Evolutionary conservation across 2,329 filamentous ascomycete species (phyloP), one percentile per base, ranked within the genome.

Genomic region (Aspergillus quadrilineatus): DNA sequence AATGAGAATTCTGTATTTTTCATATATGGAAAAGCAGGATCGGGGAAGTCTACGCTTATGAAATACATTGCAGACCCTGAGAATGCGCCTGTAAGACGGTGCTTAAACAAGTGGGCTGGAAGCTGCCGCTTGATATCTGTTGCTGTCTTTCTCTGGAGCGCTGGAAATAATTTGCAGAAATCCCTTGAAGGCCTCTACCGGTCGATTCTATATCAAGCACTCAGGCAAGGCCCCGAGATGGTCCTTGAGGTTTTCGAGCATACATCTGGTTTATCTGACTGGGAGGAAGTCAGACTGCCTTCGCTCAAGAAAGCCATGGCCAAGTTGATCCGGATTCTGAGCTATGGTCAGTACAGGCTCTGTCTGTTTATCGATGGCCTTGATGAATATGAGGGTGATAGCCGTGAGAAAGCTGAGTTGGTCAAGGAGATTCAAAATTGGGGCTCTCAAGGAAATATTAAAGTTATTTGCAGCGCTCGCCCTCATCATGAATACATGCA

Each of bases 301-400:
- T n/a, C 36, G 30, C 45, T 47, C n/a, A 47, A 47, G 7, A 8
- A 36, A 10, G n/a, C 30, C 30, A 47, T 47, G 45, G 15, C 4
- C 14, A 36, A 17, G 4, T 6, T 47, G 14, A 26, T 26, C 22
- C 45, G 22, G 14, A 22, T 4, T 22, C n/a, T 47, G 45, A 7
- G 26, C 45, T n/a, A 14, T 12, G 6, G 22, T 14, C 8, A 9
- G 15, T 50, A 50, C 12, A 39, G 12, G 4, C 14, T 50, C 15
- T 50, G 47, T 15, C 34, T 50, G 10, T 29, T 41, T 8, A 41
- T 50, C 6, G 47, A 50, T 17, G 47, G 47, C 2, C 47, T 50
- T n/a, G 47, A 50, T 22, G 47, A 50, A 30, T 50, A 50, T 15
- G 22, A 41, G 36, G 46, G 46, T n/a, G 48, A 50, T 12, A 43